These are phyloP conservation scores for Creolimax fragrantissima DNA, from an alignment of 78 protist species.

Conservation along the genomic window DNA sequence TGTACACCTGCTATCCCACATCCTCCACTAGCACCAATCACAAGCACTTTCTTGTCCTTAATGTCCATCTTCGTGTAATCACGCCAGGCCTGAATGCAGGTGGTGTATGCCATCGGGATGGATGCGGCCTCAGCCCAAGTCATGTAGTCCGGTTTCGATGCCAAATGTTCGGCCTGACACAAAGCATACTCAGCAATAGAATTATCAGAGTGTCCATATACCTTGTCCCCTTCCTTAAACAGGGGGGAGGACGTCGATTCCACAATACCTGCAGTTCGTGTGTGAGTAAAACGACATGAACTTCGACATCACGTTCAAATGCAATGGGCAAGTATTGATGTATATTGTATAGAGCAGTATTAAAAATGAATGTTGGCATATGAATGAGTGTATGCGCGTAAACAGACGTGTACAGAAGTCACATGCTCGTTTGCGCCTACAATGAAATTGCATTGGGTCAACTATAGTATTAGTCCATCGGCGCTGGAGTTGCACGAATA, in stretches of 20 bases:
- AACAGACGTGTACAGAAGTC: too few species aligned
- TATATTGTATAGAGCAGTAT: too few species aligned
- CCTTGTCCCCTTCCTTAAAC: neutral
- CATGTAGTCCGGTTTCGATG: neutral
- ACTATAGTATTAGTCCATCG: too few species aligned
- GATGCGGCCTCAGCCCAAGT: neutral
- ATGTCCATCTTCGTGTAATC: neutral
- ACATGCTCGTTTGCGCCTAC: too few species aligned
- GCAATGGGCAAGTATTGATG: too few species aligned
- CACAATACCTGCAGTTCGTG: neutral
- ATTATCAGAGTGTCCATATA: neutral
- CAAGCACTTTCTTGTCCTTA: neutral
- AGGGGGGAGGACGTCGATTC: neutral
- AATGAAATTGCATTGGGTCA: too few species aligned
- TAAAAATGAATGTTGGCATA: too few species aligned
- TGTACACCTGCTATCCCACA: neutral
- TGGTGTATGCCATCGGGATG: neutral
- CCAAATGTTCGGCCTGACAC: neutral
- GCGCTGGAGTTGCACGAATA: too few species aligned
- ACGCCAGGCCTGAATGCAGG: neutral
- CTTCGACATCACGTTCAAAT: too few species aligned
- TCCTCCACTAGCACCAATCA: neutral
- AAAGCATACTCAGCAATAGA: neutral
- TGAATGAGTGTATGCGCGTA: too few species aligned
- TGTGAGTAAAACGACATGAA: too few species aligned